A percentile compares a stretch with the other conserved stretches of the same genome.
Conservation (phyloP, 371 early-diverging fungal genomes). For the Syncephalastrum contaminatum region DNA sequence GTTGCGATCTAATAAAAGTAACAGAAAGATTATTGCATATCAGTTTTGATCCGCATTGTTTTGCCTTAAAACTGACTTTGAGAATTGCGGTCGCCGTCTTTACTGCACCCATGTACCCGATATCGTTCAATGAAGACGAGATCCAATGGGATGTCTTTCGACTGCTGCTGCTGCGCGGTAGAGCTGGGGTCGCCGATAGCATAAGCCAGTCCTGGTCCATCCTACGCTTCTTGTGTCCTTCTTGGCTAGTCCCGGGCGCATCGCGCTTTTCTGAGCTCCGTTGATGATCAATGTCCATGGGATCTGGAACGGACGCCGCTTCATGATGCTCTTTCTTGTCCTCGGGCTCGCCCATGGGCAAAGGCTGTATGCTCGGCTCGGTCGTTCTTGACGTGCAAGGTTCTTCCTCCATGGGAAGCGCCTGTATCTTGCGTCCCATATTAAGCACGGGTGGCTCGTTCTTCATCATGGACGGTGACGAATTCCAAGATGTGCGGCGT, state of each 20-base stretch:
- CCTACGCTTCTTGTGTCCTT: too few species aligned
- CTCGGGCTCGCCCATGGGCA: too few species aligned
- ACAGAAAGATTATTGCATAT: background rate
- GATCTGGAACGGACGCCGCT: too few species aligned
- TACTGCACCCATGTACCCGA: conserved; percentile 6
- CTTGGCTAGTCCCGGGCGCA: too few species aligned
- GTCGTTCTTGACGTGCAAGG: too few species aligned
- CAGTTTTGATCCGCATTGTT: background rate
- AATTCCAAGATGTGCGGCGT: conserved; percentile 7
- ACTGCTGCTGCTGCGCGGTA: too few species aligned
- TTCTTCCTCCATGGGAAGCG: conserved; percentile 6
- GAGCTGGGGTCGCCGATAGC: background rate
- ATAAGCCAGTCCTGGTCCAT: background rate
- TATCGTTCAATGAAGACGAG: too few species aligned
- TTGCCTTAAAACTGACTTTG: conserved; percentile 18
- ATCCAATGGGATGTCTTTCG: too few species aligned
- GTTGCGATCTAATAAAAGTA: conserved; percentile 30
- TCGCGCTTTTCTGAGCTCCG: too few species aligned
- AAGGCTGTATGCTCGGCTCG: too few species aligned
- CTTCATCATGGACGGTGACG: conserved; percentile 1
- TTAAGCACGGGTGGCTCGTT: conserved; percentile 8
- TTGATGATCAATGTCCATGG: too few species aligned
- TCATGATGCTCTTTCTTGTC: too few species aligned
- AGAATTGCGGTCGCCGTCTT: conserved; percentile 32
- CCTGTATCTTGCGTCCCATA: conserved; percentile 7